Percentiles rank a stretch among this genome's conserved stretches.
phyloP scores from a whole-genome alignment of 1,139 yeast species.

The Candida sojae region DNA sequence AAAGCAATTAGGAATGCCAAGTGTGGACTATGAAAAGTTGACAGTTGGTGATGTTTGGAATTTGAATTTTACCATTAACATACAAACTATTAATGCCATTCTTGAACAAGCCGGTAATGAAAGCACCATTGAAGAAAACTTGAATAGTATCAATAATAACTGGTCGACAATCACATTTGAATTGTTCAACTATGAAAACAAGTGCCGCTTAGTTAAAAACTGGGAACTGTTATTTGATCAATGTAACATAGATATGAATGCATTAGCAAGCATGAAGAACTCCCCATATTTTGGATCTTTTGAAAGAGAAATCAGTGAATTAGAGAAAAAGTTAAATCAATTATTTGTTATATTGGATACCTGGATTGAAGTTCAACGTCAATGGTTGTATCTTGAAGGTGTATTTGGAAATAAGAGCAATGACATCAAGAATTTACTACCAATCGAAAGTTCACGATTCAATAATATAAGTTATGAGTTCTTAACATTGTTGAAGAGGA shows the following conservation, averaged over 20 bases:
- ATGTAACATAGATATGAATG: constrained; percentile 61
- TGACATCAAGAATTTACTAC: constrained; percentile 65
- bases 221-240: constrained; percentile 68
- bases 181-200: constrained; percentile 54
- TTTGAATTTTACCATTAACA: constrained; percentile 51
- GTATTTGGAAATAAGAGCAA: constrained; percentile 57
- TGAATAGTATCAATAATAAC: constrained; percentile 43
- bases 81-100: constrained; percentile 46
- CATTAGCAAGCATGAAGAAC: constrained; percentile 68
- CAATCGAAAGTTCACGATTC: constrained; percentile 71
- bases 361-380: constrained; percentile 88
- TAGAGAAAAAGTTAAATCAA: constrained; percentile 59
- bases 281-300: constrained; percentile 66
- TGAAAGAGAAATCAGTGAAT: constrained; percentile 55
- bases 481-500: constrained; percentile 49
- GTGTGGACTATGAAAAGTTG: constrained; percentile 21
- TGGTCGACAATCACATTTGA: constrained; percentile 59
- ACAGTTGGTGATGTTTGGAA: constrained; percentile 66
- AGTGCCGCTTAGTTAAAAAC: constrained; percentile 60
- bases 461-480: constrained; percentile 65
- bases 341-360: constrained; percentile 57
- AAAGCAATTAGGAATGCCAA: constrained; percentile 22
- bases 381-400: constrained; percentile 86
- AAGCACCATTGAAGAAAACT: constrained; percentile 58
- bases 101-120: constrained; percentile 76